Evolutionary conservation across 495 filamentous ascomycete species (phyloP).

Genomic region (Hypoxylon subgilvum): DNA sequence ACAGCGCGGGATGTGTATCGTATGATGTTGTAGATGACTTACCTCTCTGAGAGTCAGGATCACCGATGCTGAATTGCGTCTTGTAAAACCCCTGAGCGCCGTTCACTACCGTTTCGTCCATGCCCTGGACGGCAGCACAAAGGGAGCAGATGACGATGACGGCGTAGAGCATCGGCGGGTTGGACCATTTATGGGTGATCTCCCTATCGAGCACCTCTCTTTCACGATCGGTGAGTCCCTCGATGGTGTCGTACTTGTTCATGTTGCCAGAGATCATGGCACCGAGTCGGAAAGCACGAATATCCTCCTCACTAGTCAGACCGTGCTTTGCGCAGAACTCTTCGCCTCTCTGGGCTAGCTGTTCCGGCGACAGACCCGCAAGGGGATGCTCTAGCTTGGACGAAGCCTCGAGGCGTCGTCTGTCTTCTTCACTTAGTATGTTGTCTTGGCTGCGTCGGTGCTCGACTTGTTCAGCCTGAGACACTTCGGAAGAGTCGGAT

Average conservation of each 20-base stretch:
- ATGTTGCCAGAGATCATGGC: constrained; percentile 64
- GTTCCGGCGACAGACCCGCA: constrained; percentile 63
- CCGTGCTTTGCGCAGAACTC: constrained; percentile 68
- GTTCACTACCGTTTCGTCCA: constrained; percentile 82
- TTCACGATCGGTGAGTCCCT: constrained; percentile 63
- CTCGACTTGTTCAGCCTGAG: constrained; percentile 37
- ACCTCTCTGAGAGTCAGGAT: constrained; percentile 43
- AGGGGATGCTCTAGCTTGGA: constrained; percentile 70
- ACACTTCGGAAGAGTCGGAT: constrained; percentile 31
- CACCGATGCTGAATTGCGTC: constrained; percentile 70
- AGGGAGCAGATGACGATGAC: constrained; percentile 63
- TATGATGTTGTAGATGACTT: constrained; percentile 9
- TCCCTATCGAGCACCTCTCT: constrained; percentile 65
- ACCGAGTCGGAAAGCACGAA: constrained; percentile 73
- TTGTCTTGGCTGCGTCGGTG: constrained; percentile 19
- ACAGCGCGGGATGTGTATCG: background rate
- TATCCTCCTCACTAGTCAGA: constrained; percentile 66
- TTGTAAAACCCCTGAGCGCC: constrained; percentile 75
- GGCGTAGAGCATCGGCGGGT: constrained; percentile 71
- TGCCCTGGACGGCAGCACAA: constrained; percentile 62
- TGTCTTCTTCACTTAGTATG: constrained; percentile 29
- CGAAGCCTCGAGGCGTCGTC: constrained; percentile 38
- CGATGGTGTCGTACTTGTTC: constrained; percentile 57
- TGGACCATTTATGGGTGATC: constrained; percentile 72
- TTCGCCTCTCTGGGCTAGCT: constrained; percentile 67